A percentile compares a stretch with the other conserved stretches of the same genome.
These are phyloP conservation scores for Naganishia friedmannii DNA, from an alignment of 768 basidiomycete species.

Conservation along the genomic window DNA sequence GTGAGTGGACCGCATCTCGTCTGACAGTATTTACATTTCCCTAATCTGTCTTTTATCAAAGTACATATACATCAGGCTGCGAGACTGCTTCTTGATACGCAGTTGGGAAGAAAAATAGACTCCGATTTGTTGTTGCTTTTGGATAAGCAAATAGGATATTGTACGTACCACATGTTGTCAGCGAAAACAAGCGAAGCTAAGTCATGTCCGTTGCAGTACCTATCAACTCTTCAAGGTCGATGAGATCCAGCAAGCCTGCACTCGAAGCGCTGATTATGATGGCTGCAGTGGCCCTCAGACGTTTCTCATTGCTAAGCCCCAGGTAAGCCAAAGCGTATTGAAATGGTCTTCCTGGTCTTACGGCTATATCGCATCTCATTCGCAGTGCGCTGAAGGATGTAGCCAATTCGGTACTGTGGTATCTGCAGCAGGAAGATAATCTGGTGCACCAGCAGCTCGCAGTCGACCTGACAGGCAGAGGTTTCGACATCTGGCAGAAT, in stretches of 20 bases:
- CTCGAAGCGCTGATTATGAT: slow-evolving; percentile 70
- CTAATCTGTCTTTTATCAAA: slow-evolving; percentile 40
- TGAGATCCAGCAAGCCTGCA: slow-evolving; percentile 57
- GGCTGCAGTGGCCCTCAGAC: slow-evolving; percentile 76
- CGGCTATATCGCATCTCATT: not conserved
- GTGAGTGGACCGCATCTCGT: slow-evolving; percentile 23
- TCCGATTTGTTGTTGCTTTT: slow-evolving; percentile 62
- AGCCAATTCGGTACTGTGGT: slow-evolving; percentile 74
- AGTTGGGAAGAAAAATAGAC: slow-evolving; percentile 66
- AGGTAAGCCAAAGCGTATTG: slow-evolving; percentile 59
- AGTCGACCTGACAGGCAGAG: slow-evolving; percentile 83
- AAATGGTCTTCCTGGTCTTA: not conserved
- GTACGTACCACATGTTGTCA: slow-evolving; percentile 54
- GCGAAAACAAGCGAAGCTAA: not conserved
- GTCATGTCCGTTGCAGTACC: slow-evolving; percentile 13
- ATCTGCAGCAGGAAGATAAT: slow-evolving; percentile 57
- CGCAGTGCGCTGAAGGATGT: slow-evolving; percentile 74
- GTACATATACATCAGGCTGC: slow-evolving; percentile 76
- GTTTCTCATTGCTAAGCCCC: slow-evolving; percentile 70
- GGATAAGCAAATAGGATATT: slow-evolving; percentile 63
- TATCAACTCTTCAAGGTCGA: not conserved
- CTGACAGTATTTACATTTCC: slow-evolving; percentile 7
- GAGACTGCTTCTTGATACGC: slow-evolving; percentile 72
- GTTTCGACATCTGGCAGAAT: slow-evolving; percentile 91
- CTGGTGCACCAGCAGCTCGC: slow-evolving; percentile 57